Percentiles rank a stretch among this genome's conserved stretches.
These are phyloP conservation scores for Cryphonectria japonica DNA, from an alignment of 2,329 filamentous ascomycete genomes.

Conservation along the genomic window DNA sequence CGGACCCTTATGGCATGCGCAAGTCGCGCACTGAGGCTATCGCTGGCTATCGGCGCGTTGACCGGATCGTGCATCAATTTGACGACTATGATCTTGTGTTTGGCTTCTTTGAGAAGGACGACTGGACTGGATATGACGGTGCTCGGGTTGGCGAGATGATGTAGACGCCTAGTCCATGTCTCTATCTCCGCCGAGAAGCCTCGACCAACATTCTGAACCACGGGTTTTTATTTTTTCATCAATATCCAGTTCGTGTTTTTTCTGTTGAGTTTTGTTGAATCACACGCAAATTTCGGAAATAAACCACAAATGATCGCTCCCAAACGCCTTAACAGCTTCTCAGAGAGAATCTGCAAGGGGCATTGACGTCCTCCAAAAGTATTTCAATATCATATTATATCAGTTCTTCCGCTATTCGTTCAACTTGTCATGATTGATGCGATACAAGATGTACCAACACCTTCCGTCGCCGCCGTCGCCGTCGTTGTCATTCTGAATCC, in stretches of 20 bases:
- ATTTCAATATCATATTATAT: not conserved
- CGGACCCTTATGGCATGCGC: constrained; percentile 37
- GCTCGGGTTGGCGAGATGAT: constrained; percentile 59
- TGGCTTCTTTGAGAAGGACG: constrained; percentile 91
- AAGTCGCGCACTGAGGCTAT: constrained; percentile 74
- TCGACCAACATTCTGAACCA: not conserved
- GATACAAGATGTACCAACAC: not conserved
- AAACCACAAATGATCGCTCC: not conserved
- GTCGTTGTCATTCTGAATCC: not conserved
- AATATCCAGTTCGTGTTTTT: not conserved
- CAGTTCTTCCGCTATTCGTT: not conserved
- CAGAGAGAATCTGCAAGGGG: not conserved
- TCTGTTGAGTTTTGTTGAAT: not conserved
- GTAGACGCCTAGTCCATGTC: constrained; percentile 26
- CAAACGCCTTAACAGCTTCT: not conserved
- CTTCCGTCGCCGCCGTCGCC: not conserved
- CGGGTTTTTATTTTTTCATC: accelerated
- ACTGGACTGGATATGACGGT: constrained; percentile 63
- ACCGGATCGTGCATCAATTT: constrained; percentile 95
- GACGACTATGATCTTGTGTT: constrained; percentile 98
- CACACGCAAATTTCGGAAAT: not conserved
- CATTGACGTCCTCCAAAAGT: not conserved
- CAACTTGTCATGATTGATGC: no score
- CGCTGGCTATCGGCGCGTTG: constrained; percentile 83
- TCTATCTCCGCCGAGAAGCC: not conserved